These are phyloP conservation scores for Chenopodium suecicum DNA, from an alignment of 148 eudicot genomes.

Conservation along the genomic window DNA sequence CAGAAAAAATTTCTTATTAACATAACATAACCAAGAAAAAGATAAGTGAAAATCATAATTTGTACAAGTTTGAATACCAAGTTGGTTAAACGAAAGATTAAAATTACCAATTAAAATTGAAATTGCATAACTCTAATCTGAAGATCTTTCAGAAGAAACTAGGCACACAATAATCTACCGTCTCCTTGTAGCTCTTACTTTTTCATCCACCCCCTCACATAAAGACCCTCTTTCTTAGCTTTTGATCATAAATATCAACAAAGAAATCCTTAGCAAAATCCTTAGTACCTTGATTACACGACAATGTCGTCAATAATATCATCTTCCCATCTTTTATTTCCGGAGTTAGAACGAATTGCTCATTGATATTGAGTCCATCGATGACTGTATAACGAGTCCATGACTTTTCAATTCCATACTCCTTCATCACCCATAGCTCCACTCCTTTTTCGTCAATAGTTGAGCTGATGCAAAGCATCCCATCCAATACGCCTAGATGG, in stretches of 20 bases:
- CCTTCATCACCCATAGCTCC: slow-evolving; percentile 2
- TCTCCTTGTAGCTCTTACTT: neutral
- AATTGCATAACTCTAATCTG: too few relatives aligned
- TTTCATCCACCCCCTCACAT: neutral
- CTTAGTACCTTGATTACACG: too few relatives aligned
- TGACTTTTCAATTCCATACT: neutral
- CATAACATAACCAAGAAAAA: too few relatives aligned
- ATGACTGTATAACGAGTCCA: neutral
- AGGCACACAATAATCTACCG: neutral
- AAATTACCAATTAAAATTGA: too few relatives aligned
- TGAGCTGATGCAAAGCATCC: neutral
- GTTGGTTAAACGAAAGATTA: too few relatives aligned
- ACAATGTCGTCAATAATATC: neutral
- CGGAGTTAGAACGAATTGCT: neutral
- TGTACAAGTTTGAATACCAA: too few relatives aligned
- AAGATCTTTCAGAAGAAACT: neutral
- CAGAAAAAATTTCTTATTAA: too few relatives aligned
- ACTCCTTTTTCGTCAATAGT: too few relatives aligned
- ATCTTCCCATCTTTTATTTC: neutral
- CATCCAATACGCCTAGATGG: neutral
- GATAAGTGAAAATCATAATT: too few relatives aligned
- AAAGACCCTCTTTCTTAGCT: neutral
- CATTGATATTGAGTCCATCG: neutral
- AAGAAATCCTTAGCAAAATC: too few relatives aligned
- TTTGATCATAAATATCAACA: neutral